Evolutionary conservation across 2,329 filamentous ascomycete genomes (phyloP).

Genomic region (Aspergillus felis): DNA sequence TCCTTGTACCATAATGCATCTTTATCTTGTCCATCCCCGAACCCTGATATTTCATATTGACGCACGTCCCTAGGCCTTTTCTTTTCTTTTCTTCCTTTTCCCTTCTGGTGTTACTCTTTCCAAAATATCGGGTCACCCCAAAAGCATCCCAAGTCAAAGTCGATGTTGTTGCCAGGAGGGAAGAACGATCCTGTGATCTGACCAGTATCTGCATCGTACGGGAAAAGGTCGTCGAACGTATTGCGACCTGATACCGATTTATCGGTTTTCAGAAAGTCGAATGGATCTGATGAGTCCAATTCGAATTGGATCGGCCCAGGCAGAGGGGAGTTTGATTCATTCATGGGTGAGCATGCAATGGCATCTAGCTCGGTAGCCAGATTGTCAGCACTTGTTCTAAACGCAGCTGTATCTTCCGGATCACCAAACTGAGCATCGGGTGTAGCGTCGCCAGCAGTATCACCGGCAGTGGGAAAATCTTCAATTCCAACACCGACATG

Average conservation of each 20-base stretch:
- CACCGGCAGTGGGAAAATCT: constrained; percentile 26
- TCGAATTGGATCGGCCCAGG: constrained; percentile 10
- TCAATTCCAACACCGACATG: constrained; percentile 28
- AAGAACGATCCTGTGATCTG: constrained; percentile 38
- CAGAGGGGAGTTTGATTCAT: constrained; percentile 19
- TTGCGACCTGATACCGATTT: constrained; percentile 20
- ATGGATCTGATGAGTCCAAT: constrained; percentile 22
- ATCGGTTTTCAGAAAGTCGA: constrained; percentile 28
- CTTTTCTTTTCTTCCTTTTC: background rate
- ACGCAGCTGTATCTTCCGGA: constrained; percentile 11
- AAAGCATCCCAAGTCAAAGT: constrained; percentile 30
- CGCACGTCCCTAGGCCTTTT: background rate
- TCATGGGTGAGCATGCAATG: constrained; percentile 24
- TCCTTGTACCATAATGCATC: background rate
- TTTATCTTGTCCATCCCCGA: background rate
- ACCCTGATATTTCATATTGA: background rate
- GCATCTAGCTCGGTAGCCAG: constrained; percentile 19
- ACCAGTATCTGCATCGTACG: constrained; percentile 33
- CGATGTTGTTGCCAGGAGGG: constrained; percentile 25
- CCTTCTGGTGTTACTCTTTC: constrained; percentile 1
- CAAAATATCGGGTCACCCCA: constrained; percentile 29
- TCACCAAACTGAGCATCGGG: constrained; percentile 14
- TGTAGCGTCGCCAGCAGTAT: constrained; percentile 20
- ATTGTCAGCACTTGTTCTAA: constrained; percentile 1
- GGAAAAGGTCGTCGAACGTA: constrained; percentile 28